Conservation (phyloP, 2,329 filamentous ascomycete genomes). For the Aspergillus tamarii region DNA sequence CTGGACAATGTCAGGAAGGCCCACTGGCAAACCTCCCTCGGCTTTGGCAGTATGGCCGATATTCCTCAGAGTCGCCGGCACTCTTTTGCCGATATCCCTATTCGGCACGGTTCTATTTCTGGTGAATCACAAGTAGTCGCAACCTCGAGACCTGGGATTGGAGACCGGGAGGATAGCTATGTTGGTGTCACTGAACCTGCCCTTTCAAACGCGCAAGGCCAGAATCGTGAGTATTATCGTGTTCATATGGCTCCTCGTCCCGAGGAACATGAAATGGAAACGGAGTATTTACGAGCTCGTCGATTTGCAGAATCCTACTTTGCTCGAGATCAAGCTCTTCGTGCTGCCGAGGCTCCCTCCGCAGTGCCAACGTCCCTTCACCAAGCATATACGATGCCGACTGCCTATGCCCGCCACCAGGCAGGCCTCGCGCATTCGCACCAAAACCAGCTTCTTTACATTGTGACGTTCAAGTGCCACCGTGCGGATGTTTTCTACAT, state of each 20-base stretch:
- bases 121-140: conserved; percentile 33
- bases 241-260: conserved; percentile 37
- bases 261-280: conserved; percentile 36
- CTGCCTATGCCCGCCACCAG: conserved; percentile 43
- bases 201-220: conserved; percentile 41
- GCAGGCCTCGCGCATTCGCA: conserved; percentile 40
- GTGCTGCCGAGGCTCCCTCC: conserved; percentile 38
- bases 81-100: conserved; percentile 55
- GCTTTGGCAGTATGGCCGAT: conserved; percentile 50
- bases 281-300: conserved; percentile 44
- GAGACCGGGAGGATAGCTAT: conserved; percentile 43
- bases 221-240: conserved; percentile 47
- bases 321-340: conserved; percentile 41
- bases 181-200: conserved; percentile 40
- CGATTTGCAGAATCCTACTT: conserved; percentile 50
- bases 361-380: conserved; percentile 41
- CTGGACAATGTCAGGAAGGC: conserved; percentile 51
- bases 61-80: conserved; percentile 54
- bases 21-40: conserved; percentile 56
- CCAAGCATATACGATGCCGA: conserved; percentile 44
- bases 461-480: conserved; percentile 96
- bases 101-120: conserved; percentile 49
- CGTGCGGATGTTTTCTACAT: conserved; percentile 96
- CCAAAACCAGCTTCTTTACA: conserved; percentile 59
- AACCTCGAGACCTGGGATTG: conserved; percentile 26